Evolutionary conservation across 2,329 filamentous ascomycete genomes (phyloP).

Genomic region (Trichoderma sp.): DNA sequence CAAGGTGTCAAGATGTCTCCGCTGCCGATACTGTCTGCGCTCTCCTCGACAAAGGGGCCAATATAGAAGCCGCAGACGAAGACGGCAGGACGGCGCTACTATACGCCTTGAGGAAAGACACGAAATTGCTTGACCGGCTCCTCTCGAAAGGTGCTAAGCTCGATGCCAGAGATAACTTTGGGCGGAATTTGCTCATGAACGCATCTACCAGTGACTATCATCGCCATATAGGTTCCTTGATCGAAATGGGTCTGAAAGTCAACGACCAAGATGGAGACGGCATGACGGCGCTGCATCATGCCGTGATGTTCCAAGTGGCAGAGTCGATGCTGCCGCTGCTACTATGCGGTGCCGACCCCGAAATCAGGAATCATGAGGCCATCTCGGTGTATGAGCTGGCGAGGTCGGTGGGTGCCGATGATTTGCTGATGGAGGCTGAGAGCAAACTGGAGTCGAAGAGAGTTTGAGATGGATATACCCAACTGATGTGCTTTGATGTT

Average conservation of each 20-base stretch:
- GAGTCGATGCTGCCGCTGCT: neutral
- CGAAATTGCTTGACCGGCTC: neutral
- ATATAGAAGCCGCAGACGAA: constrained; percentile 1
- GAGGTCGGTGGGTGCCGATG: neutral
- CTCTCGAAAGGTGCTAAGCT: neutral
- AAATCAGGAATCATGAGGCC: neutral
- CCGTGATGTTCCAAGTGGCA: neutral
- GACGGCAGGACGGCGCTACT: constrained; percentile 7
- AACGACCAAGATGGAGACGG: neutral
- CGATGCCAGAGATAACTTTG: neutral
- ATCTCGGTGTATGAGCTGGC: constrained; percentile 10
- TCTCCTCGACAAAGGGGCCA: constrained; percentile 17
- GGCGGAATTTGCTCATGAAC: constrained; percentile 1
- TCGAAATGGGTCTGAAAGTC: neutral
- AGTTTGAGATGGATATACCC: neutral
- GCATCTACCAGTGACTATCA: neutral
- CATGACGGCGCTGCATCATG: constrained; percentile 9
- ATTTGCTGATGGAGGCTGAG: neutral
- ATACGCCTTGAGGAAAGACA: neutral
- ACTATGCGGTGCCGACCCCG: neutral
- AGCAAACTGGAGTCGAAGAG: neutral
- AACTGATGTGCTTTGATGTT: neutral
- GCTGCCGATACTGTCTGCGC: neutral
- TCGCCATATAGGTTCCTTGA: neutral
- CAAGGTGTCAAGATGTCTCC: neutral